These are phyloP conservation scores for Aspergillus panamensis DNA, from an alignment of 495 filamentous ascomycete species.

Conservation along the genomic window DNA sequence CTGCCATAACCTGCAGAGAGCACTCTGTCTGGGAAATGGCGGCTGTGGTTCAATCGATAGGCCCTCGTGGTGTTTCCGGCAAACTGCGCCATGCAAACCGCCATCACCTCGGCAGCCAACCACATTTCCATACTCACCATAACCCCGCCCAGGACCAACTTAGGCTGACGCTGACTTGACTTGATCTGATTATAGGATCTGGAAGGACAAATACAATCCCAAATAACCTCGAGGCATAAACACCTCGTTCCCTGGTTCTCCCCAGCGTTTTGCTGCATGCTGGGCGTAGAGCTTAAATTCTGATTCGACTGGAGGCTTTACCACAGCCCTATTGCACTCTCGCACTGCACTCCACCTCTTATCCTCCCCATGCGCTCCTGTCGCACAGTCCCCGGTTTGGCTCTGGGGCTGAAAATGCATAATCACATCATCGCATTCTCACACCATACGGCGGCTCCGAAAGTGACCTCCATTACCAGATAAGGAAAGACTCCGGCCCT, in stretches of 20 bases:
- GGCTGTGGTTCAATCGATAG: constrained; percentile 21
- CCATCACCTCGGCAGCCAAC: constrained; percentile 21
- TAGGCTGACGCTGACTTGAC: constrained; percentile 21
- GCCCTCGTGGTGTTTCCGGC: constrained; percentile 23
- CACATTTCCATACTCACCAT: constrained; percentile 13
- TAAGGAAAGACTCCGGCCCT: neutral
- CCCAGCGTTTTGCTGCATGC: constrained; percentile 6
- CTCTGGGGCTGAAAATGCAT: constrained; percentile 17
- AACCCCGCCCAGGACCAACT: constrained; percentile 3
- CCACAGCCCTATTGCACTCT: constrained; percentile 8
- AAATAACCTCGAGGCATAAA: constrained; percentile 30
- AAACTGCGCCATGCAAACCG: constrained; percentile 25
- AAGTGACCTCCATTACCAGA: constrained; percentile 5
- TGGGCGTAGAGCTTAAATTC: neutral
- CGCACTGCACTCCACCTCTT: neutral
- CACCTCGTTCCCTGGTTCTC: neutral
- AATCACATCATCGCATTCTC: constrained; percentile 6
- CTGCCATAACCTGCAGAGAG: constrained; percentile 21
- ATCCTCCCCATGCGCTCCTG: neutral
- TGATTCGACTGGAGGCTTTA: neutral
- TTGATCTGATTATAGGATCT: constrained; percentile 63
- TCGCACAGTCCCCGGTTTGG: neutral
- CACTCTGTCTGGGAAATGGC: constrained; percentile 19
- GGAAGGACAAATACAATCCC: constrained; percentile 93
- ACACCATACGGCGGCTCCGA: constrained; percentile 14